phyloP scores from a whole-genome alignment of 345 rosid genomes.

The Combretum micranthum region DNA sequence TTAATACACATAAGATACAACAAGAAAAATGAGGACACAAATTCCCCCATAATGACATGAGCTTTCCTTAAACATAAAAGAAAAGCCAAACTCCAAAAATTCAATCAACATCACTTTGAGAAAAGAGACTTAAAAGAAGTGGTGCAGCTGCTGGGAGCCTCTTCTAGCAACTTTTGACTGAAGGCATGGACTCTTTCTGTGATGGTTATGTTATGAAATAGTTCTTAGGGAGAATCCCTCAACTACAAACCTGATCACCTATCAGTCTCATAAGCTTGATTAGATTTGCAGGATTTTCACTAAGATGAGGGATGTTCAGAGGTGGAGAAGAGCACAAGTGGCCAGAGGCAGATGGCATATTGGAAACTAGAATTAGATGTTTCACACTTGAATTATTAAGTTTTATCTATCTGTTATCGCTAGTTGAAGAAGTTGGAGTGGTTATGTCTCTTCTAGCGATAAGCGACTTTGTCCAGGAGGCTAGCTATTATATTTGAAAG shows the following conservation, averaged over 20 bases:
- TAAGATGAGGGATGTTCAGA: constrained; percentile 50
- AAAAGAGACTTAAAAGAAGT: constrained; percentile 50
- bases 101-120: no score
- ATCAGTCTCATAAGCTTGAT: constrained; percentile 61
- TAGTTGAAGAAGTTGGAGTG: no score
- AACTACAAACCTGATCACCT: constrained; percentile 53
- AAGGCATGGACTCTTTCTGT: constrained; percentile 67
- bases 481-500: no score
- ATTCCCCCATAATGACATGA: no score
- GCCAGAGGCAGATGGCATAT: constrained; percentile 27
- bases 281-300: constrained; percentile 57
- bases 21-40: no score
- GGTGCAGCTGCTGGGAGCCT: constrained; percentile 88
- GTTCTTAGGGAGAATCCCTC: constrained; percentile 54
- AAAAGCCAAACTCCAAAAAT: no score
- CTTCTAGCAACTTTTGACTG: constrained; percentile 82
- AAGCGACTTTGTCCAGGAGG: neutral
- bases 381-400: neutral
- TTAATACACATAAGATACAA: no score
- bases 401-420: neutral
- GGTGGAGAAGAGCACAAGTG: constrained; percentile 64
- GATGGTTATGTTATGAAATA: constrained; percentile 94
- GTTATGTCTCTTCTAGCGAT: constrained; percentile 8
- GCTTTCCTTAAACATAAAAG: no score
- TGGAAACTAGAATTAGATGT: constrained; percentile 26